These are phyloP conservation scores for Adansonia digitata DNA, from an alignment of 345 rosid genomes.

Conservation along the genomic window DNA sequence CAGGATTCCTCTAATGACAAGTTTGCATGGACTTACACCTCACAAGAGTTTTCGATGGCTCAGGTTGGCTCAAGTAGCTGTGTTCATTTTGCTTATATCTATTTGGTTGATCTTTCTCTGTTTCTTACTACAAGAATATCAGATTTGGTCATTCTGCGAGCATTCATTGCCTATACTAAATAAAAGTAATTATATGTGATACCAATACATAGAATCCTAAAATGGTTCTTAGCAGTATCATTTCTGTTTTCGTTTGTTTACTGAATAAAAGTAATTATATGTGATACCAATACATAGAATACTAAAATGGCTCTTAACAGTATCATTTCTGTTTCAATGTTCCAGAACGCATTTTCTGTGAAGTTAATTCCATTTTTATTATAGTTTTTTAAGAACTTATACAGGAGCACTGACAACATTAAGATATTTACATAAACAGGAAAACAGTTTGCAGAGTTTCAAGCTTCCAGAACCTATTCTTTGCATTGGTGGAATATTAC, in stretches of 20 bases:
- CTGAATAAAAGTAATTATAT: not conserved
- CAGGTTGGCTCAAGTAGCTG: constrained; percentile 47
- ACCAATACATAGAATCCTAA: not conserved
- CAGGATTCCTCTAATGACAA: constrained; percentile 32
- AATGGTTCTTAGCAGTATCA: not conserved
- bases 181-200: not conserved
- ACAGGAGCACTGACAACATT: not conserved
- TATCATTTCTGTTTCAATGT: not conserved
- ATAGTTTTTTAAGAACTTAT: not conserved
- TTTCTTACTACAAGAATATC: not conserved
- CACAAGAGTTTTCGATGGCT: constrained; percentile 78
- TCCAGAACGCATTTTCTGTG: not conserved
- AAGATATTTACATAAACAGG: constrained; percentile 40
- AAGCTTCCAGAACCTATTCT: constrained; percentile 79
- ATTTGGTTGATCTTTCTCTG: not conserved
- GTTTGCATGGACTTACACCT: constrained; percentile 73
- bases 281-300: not conserved
- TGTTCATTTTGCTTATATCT: not conserved
- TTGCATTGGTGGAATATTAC: constrained; percentile 78
- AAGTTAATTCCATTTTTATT: not conserved
- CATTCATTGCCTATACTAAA: not conserved
- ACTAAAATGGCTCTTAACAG: not conserved
- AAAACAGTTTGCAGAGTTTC: constrained; percentile 62
- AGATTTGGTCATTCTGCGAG: not conserved
- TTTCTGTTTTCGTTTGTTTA: not conserved